Evolutionary conservation across 1,284 basidiomycete genomes (phyloP), one percentile per base, ranked within the genome.

Genomic region (Irpex rosettiformis): DNA sequence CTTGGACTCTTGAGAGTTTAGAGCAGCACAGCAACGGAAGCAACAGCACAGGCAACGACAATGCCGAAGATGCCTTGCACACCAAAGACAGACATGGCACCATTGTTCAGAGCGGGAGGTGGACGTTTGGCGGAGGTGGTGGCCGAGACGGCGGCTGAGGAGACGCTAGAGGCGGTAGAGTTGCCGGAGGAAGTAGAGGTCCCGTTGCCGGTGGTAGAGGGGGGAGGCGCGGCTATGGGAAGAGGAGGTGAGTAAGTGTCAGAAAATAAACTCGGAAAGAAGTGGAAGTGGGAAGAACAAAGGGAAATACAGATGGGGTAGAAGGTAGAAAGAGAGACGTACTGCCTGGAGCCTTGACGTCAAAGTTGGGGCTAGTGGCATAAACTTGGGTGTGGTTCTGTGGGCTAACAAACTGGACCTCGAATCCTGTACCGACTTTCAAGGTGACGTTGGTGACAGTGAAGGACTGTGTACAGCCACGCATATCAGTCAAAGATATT

Each of bases 391-490:
- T 62, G 47, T 61, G 52, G 69, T 81, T 78, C 40, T 68, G 65
- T 16, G 76, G 72, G 68, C 79, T 80, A 56, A 78, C 73, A 57
- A 82, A 77, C 58, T 69, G 66, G 37, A 83, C 75, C 43, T 69
- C 65, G 68, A 79, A 83, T 52, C 71, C 73, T 22, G 66, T 58
- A 18, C 68, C 74, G 21, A 63, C 60, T 7, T 56, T 62, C 45
- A 77, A 66, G 7, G 76, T 76, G 60, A 77, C 76, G 56, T 75
- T 71, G 45, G 76, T 75, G 5, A 72, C 67, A 11, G 66, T 69
- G 61, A 70, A 68, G 2, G 66, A 42, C 66, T 67, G 47, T 7
- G n/a, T 4, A 16, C 5, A 33, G 40, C 13, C 24, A 28, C 25
- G 48, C 13, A 55, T 37, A 16, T 47, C 18, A 40, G 48, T 52